Base-by-base conservation (phyloP, 1,284 basidiomycete genomes). In the Afroboletus lepidellus region DNA sequence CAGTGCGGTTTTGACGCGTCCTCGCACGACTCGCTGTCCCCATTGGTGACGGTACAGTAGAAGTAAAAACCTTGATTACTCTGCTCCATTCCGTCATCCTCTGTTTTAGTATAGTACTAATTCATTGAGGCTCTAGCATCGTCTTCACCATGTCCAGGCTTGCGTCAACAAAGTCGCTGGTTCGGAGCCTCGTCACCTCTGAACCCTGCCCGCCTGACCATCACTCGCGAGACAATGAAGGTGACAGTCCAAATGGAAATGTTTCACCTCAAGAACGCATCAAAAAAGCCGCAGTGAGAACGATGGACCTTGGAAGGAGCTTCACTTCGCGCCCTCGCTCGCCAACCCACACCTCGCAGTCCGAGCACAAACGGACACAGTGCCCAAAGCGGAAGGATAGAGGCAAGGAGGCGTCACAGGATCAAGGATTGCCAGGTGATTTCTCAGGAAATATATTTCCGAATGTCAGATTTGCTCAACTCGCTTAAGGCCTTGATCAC, bases 261-360 rank as follows among this genome's bases (percentile, higher is more conserved):
- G 47, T 78, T 73, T 61, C 79, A 76, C 50, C 70, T 77, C 46
- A 78, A 73, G 57, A 63, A 36, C 57, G 57, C 38, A 60, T 71
- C 33, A 72, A 69, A 56, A 69, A 59, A 66, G 75, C 73, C 0
- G 76, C 83, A 46, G 79, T 79, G 58, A 80, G 72, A 66, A 79
- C 79, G 2, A 78, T 78, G 42, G 77, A 80, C 55, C 73, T 90
- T 34, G 79, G 80, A 54, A 76, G 76, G 63, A 84, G 79, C 63
- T 65, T 79, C 36, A 73, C 74, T 53, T 69, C 63, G 39, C 77
- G 69, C 52, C 60, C 75, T 34, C 60, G 67, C 30, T 58, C 69
- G 13, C 59, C 72, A 25, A 52, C 56, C 21, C 44, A 66, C 34
- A 53, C 65, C 33, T 63, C 69, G n/a, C 62, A 65, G 33, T 61